phyloP scores from a whole-genome alignment of 129 eudicot genomes.

The Smallanthus sonchifolius region DNA sequence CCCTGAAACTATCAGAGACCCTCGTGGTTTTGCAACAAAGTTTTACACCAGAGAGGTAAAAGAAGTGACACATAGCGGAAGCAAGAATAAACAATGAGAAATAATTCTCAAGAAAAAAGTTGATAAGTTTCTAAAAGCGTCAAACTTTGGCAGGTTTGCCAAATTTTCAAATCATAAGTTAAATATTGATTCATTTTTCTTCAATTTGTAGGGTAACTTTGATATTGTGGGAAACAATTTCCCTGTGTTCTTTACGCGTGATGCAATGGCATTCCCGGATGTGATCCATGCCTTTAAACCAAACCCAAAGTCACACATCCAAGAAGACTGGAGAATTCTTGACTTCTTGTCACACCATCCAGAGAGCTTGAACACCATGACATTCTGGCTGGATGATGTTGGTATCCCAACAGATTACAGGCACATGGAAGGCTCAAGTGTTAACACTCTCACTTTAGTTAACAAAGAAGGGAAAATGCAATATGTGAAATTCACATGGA shows the following conservation, averaged over 20 bases:
- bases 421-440: slow-evolving; percentile 84
- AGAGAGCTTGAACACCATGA: slow-evolving; percentile 72
- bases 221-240: slow-evolving; percentile 88
- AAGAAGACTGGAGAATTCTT: slow-evolving; percentile 76
- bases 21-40: slow-evolving; percentile 85
- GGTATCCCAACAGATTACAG: slow-evolving; percentile 76
- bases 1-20: slow-evolving; percentile 87
- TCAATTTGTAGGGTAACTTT: slow-evolving; percentile 61
- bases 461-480: slow-evolving; percentile 67
- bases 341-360: slow-evolving; percentile 88
- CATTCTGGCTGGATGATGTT: slow-evolving; percentile 71
- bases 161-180: too few relatives aligned
- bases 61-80: background rate
- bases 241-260: slow-evolving; percentile 75
- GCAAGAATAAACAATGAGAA: too few relatives aligned
- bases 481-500: slow-evolving; percentile 79
- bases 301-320: slow-evolving; percentile 83
- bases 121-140: too few relatives aligned
- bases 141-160: too few relatives aligned
- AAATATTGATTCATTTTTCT: background rate
- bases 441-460: slow-evolving; percentile 54
- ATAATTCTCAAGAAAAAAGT: too few relatives aligned
- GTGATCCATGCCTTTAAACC: slow-evolving; percentile 82
- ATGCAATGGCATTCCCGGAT: slow-evolving; percentile 87
- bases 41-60: slow-evolving; percentile 82